Base-by-base conservation (phyloP, 1,284 basidiomycete species). In the Cutaneotrichosporon sp. region DNA sequence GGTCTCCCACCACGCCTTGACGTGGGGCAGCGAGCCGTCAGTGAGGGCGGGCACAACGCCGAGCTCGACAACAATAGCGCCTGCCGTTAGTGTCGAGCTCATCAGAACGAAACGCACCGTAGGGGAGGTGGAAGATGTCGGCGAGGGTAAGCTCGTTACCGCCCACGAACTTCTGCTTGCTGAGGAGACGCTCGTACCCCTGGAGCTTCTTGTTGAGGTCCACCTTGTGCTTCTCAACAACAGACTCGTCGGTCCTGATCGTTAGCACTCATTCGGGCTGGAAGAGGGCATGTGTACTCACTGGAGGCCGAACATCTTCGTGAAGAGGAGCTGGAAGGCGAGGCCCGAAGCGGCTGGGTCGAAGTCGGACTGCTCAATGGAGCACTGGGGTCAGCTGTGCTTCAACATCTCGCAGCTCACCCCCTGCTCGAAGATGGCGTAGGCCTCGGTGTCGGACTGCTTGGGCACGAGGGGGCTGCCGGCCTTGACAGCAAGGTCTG, bases 121-220 rank as follows among this genome's bases (percentile, higher is more conserved):
- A 79, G 0, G 82, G 79, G 3, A 84, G 67, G 57, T 84, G 81
- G 70, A 78, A 82, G 8, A 84, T 64, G 61, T 84, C 82, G 1
- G 78, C 81, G n/a, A 84, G 69, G 5, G 80, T 80, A 14, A 81
- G 27, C 39, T 72, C 78, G 54, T 82, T 66, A 3, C 81, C 81
- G 25, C 76, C 79, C n/a, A 82, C 58, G 59, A 79, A 82, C 56
- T 76, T 79, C 49, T 79, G 76, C 66, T 80, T 82, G 45, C 71
- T 63, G 22, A 84, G 68, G 46, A 84, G 79, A 5, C 51, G 57
- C 55, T 83, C 80, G 61, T 82, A 82, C 0, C 67, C 80, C 27
- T 78, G 70, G 25, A 83, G 70, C 52, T 77, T 79, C 8, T 42
- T 53, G 5, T 72, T 63, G 9, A 82, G 67, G 0, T 51, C 61